Evolutionary conservation across 805 yeast genomes (phyloP), one percentile per base, ranked within the genome.

Genomic region (Hanseniaspora thailandica): DNA sequence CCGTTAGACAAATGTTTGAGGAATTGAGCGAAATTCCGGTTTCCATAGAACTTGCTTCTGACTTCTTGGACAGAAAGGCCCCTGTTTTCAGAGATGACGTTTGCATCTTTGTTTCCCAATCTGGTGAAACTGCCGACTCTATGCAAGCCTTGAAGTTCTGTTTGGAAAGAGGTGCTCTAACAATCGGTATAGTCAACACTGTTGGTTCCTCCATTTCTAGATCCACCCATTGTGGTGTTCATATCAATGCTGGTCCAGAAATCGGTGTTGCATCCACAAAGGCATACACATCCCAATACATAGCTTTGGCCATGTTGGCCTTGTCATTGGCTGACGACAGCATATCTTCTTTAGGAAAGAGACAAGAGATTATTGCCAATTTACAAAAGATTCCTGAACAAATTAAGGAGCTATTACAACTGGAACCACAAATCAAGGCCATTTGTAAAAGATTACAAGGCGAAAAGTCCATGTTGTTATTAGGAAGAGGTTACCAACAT

Each of bases 31-130:
- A 90, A 65, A 84, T 88, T 56, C 97, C 97, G 6, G 96, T 88
- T 6, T 72, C 85, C 43, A 95, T 89, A 36, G 97, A 89, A 67
- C 76, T 89, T 63, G 96, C 96, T 10, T 86, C 96, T 13, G 97
- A 89, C 67, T 89, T 89, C 71, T 74, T 93, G 63, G 99, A 93
- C 68, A 81, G 99, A 71, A 78, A 75, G 60, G 85, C 96, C 2
- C 97, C 97, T n/a, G 94, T 93, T 41, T 93, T 90, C 73, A 84
- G 98, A 73, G 98, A 93, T 69, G 98, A 93, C 68, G 87, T 95
- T 4, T 88, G 97, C 72, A 81, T 94, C 41, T 93, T 93, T 69
- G 99, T 93, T 25, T 93, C 97, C 9, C 99, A 93, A 72, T 86
- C 96, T 55, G 99, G 99, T 68, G 99, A 93, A 73, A 93, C 99